Evolutionary conservation across 495 filamentous ascomycete species (phyloP).

Genomic region (Xylaria castorea): DNA sequence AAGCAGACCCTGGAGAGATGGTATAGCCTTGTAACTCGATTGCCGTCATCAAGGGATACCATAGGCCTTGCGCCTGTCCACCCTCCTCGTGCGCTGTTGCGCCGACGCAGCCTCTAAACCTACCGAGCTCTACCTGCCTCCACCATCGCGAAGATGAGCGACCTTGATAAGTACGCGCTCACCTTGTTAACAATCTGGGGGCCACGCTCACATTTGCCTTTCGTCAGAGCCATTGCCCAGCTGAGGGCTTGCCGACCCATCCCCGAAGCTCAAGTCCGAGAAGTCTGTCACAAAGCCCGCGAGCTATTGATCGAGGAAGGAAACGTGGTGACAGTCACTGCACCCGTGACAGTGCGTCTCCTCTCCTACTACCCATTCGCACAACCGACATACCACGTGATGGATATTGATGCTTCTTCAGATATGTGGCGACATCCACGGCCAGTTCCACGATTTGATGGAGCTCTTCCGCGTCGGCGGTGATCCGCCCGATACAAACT

Average conservation of each 20-base stretch:
- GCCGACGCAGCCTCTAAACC: constrained; percentile 13
- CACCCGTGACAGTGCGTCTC: constrained; percentile 79
- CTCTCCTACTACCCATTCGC: not conserved
- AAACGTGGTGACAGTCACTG: constrained; percentile 95
- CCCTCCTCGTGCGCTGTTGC: constrained; percentile 10
- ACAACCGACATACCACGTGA: not conserved
- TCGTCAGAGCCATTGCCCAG: constrained; percentile 82
- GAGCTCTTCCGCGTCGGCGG: constrained; percentile 96
- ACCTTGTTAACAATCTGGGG: not conserved
- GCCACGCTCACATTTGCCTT: constrained; percentile 26
- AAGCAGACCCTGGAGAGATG: not conserved
- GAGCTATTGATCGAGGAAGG: constrained; percentile 97
- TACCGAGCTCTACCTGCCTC: not conserved
- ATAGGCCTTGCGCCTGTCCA: constrained; percentile 15
- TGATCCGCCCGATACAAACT: constrained; percentile 95
- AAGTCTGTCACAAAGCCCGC: constrained; percentile 96
- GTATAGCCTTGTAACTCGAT: constrained; percentile 10
- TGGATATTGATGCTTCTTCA: constrained; percentile 37
- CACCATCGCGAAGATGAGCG: constrained; percentile 69
- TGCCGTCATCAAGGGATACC: not conserved
- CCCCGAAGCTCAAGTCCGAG: constrained; percentile 91
- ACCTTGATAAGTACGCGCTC: constrained; percentile 75
- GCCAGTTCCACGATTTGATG: constrained; percentile 99
- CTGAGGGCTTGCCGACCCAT: constrained; percentile 95
- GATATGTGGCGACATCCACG: constrained; percentile 99